Evolutionary conservation across 805 yeast species (phyloP).

Genomic region (Candida railenensis): DNA sequence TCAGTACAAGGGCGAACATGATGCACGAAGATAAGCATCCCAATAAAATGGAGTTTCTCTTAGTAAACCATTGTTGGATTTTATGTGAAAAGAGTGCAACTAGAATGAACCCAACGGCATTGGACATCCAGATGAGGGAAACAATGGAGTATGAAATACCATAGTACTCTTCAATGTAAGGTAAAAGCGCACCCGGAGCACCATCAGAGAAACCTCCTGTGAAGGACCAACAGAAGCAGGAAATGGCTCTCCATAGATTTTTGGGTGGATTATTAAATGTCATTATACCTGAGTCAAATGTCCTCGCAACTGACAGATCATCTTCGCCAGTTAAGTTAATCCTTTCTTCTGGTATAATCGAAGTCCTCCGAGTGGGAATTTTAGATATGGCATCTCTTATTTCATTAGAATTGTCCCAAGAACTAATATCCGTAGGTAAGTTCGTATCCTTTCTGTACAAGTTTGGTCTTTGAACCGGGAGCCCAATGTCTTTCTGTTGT

Average conservation of each 20-base stretch:
- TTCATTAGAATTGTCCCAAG: not conserved
- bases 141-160: constrained; percentile 21
- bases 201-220: constrained; percentile 24
- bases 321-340: not conserved
- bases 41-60: constrained; percentile 12
- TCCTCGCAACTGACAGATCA: not conserved
- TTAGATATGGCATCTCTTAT: constrained; percentile 1
- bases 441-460: constrained; percentile 4
- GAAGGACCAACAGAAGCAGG: constrained; percentile 18
- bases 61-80: constrained; percentile 21
- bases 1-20: constrained; percentile 18
- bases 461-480: constrained; percentile 2
- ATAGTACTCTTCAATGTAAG: constrained; percentile 23
- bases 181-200: constrained; percentile 28
- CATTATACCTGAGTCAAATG: constrained; percentile 10
- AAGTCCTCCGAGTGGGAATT: not conserved
- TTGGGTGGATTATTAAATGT: constrained; percentile 18
- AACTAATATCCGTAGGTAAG: not conserved
- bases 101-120: constrained; percentile 25
- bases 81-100: constrained; percentile 24
- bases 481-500: not conserved
- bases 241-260: constrained; percentile 17
- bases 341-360: not conserved
- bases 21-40: constrained; percentile 12
- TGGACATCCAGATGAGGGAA: constrained; percentile 27